These are phyloP conservation scores for Limonium bicolor DNA, from an alignment of 148 eudicot species.

Conservation along the genomic window DNA sequence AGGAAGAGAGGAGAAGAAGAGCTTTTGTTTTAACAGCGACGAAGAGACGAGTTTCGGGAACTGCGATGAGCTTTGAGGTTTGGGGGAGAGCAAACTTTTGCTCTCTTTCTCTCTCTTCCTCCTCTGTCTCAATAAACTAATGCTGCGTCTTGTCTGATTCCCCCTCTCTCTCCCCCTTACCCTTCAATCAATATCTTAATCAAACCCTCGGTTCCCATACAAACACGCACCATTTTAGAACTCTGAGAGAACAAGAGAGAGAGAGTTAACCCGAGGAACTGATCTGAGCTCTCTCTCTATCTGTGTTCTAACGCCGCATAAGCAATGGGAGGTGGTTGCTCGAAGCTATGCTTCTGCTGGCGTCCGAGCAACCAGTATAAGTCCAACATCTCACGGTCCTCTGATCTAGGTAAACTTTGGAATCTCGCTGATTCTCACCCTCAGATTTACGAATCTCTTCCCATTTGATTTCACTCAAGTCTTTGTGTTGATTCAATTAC, in stretches of 20 bases:
- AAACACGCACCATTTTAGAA: no score
- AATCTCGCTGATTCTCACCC: neutral
- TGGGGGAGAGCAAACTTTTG: no score
- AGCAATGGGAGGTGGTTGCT: conserved; percentile 64
- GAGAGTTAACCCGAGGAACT: conserved; percentile 3
- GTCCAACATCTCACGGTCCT: conserved; percentile 26
- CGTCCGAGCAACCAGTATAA: conserved; percentile 33
- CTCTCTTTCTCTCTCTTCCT: no score
- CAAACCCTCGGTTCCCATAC: no score
- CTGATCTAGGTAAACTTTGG: conserved; percentile 34
- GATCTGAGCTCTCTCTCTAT: conserved; percentile 8
- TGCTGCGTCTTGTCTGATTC: no score
- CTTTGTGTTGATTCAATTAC: neutral
- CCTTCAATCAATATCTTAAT: no score
- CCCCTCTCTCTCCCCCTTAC: no score
- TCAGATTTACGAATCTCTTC: neutral
- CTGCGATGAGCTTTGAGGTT: no score
- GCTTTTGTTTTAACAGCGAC: no score
- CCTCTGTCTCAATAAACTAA: no score
- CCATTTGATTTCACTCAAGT: neutral
- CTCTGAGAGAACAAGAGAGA: conserved; percentile 1
- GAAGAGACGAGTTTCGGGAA: no score
- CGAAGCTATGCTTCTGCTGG: conserved; percentile 44
- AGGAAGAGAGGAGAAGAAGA: no score
- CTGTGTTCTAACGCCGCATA: neutral